Conservation (phyloP, 1,284 basidiomycete genomes). For the Microstroma glucosiphilum region DNA sequence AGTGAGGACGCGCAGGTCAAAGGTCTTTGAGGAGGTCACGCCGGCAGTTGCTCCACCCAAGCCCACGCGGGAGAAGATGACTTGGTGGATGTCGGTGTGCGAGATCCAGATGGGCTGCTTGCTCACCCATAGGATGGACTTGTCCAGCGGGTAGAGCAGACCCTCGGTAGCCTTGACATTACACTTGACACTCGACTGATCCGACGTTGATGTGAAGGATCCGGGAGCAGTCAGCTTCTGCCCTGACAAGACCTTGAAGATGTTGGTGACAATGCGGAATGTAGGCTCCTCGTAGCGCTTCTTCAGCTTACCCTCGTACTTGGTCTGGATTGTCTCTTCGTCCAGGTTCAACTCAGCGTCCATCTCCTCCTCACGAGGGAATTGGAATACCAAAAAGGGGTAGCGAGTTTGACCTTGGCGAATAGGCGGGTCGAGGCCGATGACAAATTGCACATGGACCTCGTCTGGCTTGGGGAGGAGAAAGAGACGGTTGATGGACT, state of each 20-base stretch:
- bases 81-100: constrained; percentile 81
- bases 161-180: constrained; percentile 97
- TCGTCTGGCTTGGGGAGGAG: constrained; percentile 89
- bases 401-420: constrained; percentile 97
- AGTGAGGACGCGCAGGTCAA: constrained; percentile 84
- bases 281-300: constrained; percentile 88
- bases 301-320: constrained; percentile 71
- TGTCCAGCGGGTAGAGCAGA: constrained; percentile 94
- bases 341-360: constrained; percentile 89
- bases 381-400: constrained; percentile 96
- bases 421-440: constrained; percentile 66
- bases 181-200: constrained; percentile 68
- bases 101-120: constrained; percentile 91
- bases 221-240: constrained; percentile 75
- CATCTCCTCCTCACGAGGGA: constrained; percentile 91
- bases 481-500: constrained; percentile 82
- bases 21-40: constrained; percentile 81
- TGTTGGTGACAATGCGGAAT: constrained; percentile 87
- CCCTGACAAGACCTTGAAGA: constrained; percentile 82
- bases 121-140: constrained; percentile 95
- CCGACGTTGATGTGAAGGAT: constrained; percentile 53
- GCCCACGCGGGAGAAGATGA: constrained; percentile 77
- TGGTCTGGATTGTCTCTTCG: constrained; percentile 56
- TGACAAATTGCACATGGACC: constrained; percentile 80
- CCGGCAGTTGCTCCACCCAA: constrained; percentile 61